phyloP scores from a whole-genome alignment of 2,329 filamentous ascomycete genomes.

The Hypomyces rosellus region DNA sequence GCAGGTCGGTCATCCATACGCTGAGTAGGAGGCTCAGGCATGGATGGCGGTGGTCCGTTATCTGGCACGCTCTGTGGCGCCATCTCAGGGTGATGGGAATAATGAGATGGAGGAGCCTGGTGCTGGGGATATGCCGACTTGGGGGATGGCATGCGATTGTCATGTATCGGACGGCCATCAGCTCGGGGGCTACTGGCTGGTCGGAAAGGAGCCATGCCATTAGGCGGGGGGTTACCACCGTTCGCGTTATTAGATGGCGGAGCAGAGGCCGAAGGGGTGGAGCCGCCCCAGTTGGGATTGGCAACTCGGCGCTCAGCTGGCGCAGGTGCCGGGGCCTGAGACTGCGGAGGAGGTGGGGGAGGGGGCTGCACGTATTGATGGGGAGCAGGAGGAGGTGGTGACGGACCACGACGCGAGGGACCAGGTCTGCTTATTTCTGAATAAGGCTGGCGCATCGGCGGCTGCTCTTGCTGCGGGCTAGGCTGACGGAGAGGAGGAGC shows the following conservation, averaged over 20 bases:
- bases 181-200: constrained; percentile 69
- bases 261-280: constrained; percentile 38
- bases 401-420: constrained; percentile 43
- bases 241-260: constrained; percentile 33
- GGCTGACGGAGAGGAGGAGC: constrained; percentile 64
- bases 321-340: constrained; percentile 45
- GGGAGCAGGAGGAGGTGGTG: constrained; percentile 41
- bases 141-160: constrained; percentile 85
- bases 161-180: constrained; percentile 72
- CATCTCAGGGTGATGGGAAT: constrained; percentile 64
- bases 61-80: constrained; percentile 57
- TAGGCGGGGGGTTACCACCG: constrained; percentile 34
- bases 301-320: constrained; percentile 49
- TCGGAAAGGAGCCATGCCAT: constrained; percentile 64
- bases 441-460: constrained; percentile 54
- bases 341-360: constrained; percentile 42
- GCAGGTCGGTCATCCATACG: constrained; percentile 63
- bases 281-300: constrained; percentile 55
- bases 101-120: constrained; percentile 46
- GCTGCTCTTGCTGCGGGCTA: constrained; percentile 65
- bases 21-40: constrained; percentile 61
- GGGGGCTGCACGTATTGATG: constrained; percentile 46
- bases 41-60: constrained; percentile 37
- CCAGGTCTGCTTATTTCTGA: constrained; percentile 33
- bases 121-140: constrained; percentile 79